A percentile compares a stretch with the other conserved stretches of the same genome.
These are phyloP conservation scores for Apostasia shenzhenica DNA, from an alignment of 106 monocot genomes.

Conservation along the genomic window DNA sequence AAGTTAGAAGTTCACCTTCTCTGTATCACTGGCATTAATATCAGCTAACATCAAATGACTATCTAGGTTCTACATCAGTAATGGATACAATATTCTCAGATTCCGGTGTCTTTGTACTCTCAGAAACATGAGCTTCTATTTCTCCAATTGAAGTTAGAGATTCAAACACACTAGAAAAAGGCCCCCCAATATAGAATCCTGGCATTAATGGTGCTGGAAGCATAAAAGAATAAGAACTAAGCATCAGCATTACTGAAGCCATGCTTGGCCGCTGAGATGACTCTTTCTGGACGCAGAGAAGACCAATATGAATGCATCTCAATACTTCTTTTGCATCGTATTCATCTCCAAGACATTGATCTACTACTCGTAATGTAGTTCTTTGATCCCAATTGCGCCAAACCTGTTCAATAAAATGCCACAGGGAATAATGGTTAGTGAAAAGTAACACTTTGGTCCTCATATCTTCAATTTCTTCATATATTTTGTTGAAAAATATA, in stretches of 20 bases:
- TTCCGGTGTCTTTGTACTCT: too few species aligned
- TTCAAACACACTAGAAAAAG: too few species aligned
- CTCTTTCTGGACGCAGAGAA: not conserved
- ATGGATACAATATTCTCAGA: too few species aligned
- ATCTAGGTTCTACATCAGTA: too few species aligned
- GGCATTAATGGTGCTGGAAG: not conserved
- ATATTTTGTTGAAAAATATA: not conserved
- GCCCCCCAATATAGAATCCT: not conserved
- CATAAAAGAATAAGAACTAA: not conserved
- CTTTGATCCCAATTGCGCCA: constrained; percentile 2
- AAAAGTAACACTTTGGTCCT: too few species aligned
- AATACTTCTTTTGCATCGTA: not conserved
- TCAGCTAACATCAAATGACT: too few species aligned
- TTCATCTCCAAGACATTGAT: not conserved
- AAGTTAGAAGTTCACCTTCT: too few species aligned
- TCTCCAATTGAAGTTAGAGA: too few species aligned
- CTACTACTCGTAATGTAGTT: not conserved
- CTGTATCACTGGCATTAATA: too few species aligned
- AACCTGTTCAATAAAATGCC: not conserved
- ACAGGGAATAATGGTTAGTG: too few species aligned
- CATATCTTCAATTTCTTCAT: too few species aligned
- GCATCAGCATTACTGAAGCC: not conserved
- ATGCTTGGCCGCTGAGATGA: not conserved
- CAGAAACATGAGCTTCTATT: too few species aligned
- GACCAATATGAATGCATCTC: constrained; percentile 2